Base-by-base conservation (phyloP, 129 eudicot genomes). In the Tagetes erecta region DNA sequence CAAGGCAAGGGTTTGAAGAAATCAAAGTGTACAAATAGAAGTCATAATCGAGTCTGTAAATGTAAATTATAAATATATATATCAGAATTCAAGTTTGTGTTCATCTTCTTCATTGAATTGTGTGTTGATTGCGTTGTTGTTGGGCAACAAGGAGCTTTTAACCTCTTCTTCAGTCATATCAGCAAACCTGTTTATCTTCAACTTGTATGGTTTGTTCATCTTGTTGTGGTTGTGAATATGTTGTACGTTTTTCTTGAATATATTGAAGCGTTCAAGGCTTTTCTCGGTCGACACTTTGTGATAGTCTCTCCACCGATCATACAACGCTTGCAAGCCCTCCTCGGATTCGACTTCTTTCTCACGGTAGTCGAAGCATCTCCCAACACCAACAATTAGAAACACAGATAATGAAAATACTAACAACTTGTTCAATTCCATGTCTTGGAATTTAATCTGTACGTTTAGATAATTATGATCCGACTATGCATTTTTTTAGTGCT, bases 261-360 rank as follows among this genome's bases (percentile, higher is more conserved):
- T 89, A 50, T 91, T 91, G 76, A 84, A 91, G 27, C 89, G 82
- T 57, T 72, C 56, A 4, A 68, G 57, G 42, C 76, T 42, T 42
- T 58, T 55, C 84, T 57, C 81, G 84, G 82, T 81, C 64, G 27
- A 20, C 27, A 84, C 67, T 1, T 90, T 82, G 73, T 90, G 91
- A 85, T 83, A 74, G 86, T 72, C 78, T 71, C 94, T 68, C 97
- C 94, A 90, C 82, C 94, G 72, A 71, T 90, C 84, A 68, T 85
- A 90, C 85, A 90, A 13, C 3, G 67, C 80, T 81, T 83, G 81
- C 36, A 90, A 38, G 3, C 80, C 74, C 67, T 85, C 87, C 30
- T 91, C 91, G 0, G 89, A 70, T 66, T 88, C 95, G 8, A 91
- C 55, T 57, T 91, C 95, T 59, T 68, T 68, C 78, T 90, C 96